Evolutionary conservation across 352 stramenopile species (phyloP), one percentile per base, ranked within the genome.

Genomic region (Saprolegnia parasitica): DNA sequence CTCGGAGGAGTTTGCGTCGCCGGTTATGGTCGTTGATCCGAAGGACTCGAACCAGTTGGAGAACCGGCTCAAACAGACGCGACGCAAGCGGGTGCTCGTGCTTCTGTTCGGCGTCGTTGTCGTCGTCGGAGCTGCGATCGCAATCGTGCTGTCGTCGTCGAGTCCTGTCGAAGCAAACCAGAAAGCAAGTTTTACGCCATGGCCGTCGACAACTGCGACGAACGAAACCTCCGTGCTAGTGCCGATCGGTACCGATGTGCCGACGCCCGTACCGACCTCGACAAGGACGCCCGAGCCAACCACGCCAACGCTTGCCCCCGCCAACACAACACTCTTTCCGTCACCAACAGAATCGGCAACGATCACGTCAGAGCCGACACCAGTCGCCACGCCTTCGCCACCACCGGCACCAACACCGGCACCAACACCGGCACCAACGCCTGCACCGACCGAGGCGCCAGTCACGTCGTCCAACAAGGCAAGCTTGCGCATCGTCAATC

Each of bases 361-460:
- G n/a, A n/a, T n/a, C 39, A 46, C 39, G 39, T 8, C 15, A 46
- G 39, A 8, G 8, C 39, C 39, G 39, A 46, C 39, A 46, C 39
- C 39, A 46, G 39, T 15, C 15, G 8, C 39, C 39, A 46, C 39
- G 39, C 39, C 39, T 46, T 16, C 39, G 39, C 39, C 39, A 46
- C 8, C 39, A 16, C 39, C 55, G n/a, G 55, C 24, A 2, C 55
- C 55, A 9, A 64, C n/a, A n/a, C n/a, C n/a, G n/a, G n/a, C n/a
- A n/a, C n/a, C n/a, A n/a, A n/a, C 56, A 26, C 56, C 56, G 18
- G 56, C 35, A 18, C 11, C 56, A 9, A 64, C 56, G 18, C 56
- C 56, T 0, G 56, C 15, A 21, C 55, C 55, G 8, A 62, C 55
- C 9, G 16, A n/a, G 26, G 55, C 29, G 10, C 56, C 26, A 5